Percentiles rank a stretch among this genome's conserved stretches.
Conservation (phyloP, 371 early-diverging fungal species). For the Actinomucor elegans region DNA sequence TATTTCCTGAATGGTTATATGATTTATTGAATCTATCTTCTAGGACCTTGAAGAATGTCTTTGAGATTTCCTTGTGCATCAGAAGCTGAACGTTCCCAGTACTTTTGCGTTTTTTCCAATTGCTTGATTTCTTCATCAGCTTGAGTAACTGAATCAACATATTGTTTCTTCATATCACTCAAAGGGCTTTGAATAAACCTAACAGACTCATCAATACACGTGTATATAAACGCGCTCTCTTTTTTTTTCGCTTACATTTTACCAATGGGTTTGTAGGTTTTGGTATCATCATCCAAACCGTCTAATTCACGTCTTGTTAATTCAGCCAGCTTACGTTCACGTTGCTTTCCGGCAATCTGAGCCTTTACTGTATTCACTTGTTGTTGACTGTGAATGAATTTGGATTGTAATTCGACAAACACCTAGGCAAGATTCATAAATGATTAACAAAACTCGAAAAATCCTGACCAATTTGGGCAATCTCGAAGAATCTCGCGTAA, state of each 20-base stretch:
- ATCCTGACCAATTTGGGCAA: no score
- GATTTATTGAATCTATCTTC: conserved; percentile 5
- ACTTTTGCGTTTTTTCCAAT: conserved; percentile 75
- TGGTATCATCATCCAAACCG: conserved; percentile 52
- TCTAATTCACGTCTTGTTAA: conserved; percentile 74
- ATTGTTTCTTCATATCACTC: conserved; percentile 53
- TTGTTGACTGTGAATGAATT: conserved; percentile 60
- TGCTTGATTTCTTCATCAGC: conserved; percentile 58
- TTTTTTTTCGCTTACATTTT: conserved; percentile 61
- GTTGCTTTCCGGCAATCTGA: conserved; percentile 68
- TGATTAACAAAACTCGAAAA: neutral
- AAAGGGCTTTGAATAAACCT: conserved; percentile 71
- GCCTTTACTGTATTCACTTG: conserved; percentile 66
- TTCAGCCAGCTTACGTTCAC: conserved; percentile 72
- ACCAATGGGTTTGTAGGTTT: conserved; percentile 74
- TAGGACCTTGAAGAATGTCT: conserved; percentile 62
- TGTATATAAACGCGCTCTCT: neutral
- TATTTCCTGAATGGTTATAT: no score
- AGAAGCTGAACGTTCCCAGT: conserved; percentile 64
- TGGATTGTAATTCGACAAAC: conserved; percentile 63
- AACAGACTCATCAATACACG: neutral
- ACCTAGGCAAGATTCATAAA: no score
- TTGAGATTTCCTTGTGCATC: conserved; percentile 71
- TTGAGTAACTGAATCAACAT: conserved; percentile 45
- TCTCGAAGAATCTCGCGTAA: no score